Base-by-base conservation (phyloP, 2,329 filamentous ascomycete species). In the Pseudogymnoascus sp. region DNA sequence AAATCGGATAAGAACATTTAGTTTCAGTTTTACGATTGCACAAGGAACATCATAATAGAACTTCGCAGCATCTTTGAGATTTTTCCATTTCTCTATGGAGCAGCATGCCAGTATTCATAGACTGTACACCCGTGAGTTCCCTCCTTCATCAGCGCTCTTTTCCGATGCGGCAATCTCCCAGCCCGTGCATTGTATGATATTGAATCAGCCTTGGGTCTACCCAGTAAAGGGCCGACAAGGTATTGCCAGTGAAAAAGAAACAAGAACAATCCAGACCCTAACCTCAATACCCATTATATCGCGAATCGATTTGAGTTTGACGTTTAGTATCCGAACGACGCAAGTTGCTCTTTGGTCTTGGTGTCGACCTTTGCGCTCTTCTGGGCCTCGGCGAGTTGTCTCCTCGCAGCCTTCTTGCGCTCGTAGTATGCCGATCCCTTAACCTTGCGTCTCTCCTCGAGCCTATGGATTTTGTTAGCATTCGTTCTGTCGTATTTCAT, bases 351-450 rank as follows among this genome's bases (percentile, higher is more conserved):
- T 81, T 88, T 86, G 78, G 89, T 91, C 86, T 95, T 92, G 78
- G 85, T 82, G 82, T 93, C 88, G 79, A 93, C 86, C 78, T 86
- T 87, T 73, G 92, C 91, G 79, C 83, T 90, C 89, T 93, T 93
- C 88, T 96, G 89, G 74, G 93, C 93, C 78, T 96, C 90, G 73
- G 87, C 84, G 74, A 97, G 82, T 84, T 96, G 91, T 86, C 89
- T 90, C 79, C 89, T 86, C 74, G 90, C 90, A 73, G 91, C 86
- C 91, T 96, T 96, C 95, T 97, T 99, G 87, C 93, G 92, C 86
- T 96, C 93, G 87, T 97, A 97, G 90, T 97, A 99, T 79, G 95
- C 95, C 74, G 90, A 87, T 77, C 92, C 89, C 91, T 97, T 99
- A 81, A 96, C 93, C 87, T 99, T 99, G 86, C 95, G 91, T 82